Conservation (phyloP, 2,329 filamentous ascomycete species). For the Fusarium floridanum region DNA sequence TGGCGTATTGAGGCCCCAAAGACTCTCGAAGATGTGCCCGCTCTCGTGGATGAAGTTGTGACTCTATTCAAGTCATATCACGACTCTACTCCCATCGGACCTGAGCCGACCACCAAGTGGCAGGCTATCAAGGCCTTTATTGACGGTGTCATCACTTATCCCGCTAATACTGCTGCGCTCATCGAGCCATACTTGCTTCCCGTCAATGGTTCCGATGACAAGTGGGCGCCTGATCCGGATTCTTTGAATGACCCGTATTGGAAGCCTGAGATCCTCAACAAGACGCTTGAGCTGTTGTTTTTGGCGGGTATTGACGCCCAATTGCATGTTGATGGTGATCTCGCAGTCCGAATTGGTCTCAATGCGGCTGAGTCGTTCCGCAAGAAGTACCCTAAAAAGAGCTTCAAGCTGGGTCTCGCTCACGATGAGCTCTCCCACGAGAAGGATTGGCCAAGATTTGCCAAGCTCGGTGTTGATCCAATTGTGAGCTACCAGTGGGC, state of each 20-base stretch:
- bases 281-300: conserved; percentile 42
- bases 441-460: conserved; percentile 44
- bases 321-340: conserved; percentile 44
- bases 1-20: conserved; percentile 43
- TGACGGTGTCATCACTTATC: conserved; percentile 47
- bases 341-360: conserved; percentile 42
- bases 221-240: conserved; percentile 38
- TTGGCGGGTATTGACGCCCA: conserved; percentile 40
- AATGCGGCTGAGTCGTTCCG: conserved; percentile 41
- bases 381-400: conserved; percentile 32
- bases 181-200: conserved; percentile 45
- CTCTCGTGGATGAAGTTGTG: conserved; percentile 30
- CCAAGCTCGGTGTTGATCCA: conserved; percentile 41
- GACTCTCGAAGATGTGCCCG: conserved; percentile 11
- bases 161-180: conserved; percentile 45
- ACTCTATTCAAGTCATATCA: conserved; percentile 19
- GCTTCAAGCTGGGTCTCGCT: conserved; percentile 43
- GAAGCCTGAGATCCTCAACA: conserved; percentile 38
- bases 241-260: conserved; percentile 46
- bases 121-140: conserved; percentile 47
- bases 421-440: conserved; percentile 43
- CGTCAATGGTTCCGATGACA: conserved; percentile 32
- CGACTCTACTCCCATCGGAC: conserved; percentile 24
- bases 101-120: conserved; percentile 44
- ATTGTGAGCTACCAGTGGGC: conserved; percentile 47